Evolutionary conservation across 495 filamentous ascomycete species (phyloP), one percentile per base, ranked within the genome.

Genomic region (Stereocaulon alpinum): DNA sequence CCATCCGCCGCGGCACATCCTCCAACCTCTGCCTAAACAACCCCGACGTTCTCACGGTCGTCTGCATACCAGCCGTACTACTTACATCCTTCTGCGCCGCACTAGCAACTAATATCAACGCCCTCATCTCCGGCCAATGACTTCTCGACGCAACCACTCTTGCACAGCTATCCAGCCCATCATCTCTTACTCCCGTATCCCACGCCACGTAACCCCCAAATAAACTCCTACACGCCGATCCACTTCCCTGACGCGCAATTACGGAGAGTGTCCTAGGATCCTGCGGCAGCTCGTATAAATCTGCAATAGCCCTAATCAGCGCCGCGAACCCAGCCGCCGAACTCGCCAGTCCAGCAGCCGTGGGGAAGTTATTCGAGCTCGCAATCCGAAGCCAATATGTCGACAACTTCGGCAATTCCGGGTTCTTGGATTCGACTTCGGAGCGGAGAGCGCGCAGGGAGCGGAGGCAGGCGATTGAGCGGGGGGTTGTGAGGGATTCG

Each of bases 331-430:
- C 93, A 5, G 93, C 93, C 15, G 93, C 93, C 0, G 87, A 93
- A 50, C 83, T 88, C 27, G 93, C 93, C 20, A 98, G 84, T 17
- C 93, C 93, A n/a, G 93, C 93, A 32, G 93, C 93, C 27, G 93
- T 98, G 55, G 93, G 93, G 82, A 98, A 98, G 78, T 98, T 98
- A 80, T 98, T 98, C 72, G 89, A 85, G 60, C 86, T 89, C 56
- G 91, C 89, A 61, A 97, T 84, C 45, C 84, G 84, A 55, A 98
- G 81, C 24, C 86, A 84, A 62, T 83, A 77, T 52, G 74, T 68
- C 22, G 87, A 86, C 50, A 98, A 80, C 66, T 86, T 86, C 6
- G 93, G 90, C 20, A 94, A 79, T 22, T 83, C 81, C 0, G 83
- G 64, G 68, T 95, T 74, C 45, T 77, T 71, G 53, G 75, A 74